Evolutionary conservation across 306 rosid species (phyloP).

Genomic region (Trichosanthes truncata): DNA sequence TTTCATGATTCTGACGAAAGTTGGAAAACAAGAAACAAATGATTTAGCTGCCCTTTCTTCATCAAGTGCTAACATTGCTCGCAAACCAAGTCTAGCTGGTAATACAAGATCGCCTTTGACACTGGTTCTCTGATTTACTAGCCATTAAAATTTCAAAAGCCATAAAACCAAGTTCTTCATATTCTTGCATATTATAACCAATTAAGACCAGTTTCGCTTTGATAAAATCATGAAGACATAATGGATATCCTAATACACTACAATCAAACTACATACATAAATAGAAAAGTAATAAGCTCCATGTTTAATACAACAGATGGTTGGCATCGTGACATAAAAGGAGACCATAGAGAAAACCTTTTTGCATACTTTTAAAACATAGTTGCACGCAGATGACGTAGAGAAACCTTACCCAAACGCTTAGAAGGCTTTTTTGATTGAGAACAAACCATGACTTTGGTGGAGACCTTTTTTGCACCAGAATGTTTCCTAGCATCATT

Average conservation of each 20-base stretch:
- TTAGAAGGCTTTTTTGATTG: constrained; percentile 45
- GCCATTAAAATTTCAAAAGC: constrained; percentile 29
- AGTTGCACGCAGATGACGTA: background rate
- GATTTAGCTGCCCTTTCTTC: constrained; percentile 71
- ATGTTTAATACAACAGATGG: background rate
- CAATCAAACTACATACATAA: background rate
- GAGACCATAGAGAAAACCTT: background rate
- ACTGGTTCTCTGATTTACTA: constrained; percentile 43
- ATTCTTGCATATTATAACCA: background rate
- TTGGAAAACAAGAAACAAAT: constrained; percentile 68
- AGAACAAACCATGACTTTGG: constrained; percentile 39
- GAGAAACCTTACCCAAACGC: constrained; percentile 52
- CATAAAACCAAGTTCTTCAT: constrained; percentile 1
- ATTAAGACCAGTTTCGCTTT: background rate
- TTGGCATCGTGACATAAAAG: background rate
- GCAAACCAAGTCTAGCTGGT: constrained; percentile 52
- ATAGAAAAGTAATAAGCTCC: background rate
- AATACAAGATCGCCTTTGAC: constrained; percentile 51
- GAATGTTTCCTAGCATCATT: constrained; percentile 43
- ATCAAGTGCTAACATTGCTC: constrained; percentile 65
- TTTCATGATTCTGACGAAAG: constrained; percentile 85
- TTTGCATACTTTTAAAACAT: background rate
- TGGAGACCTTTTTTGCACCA: constrained; percentile 37
- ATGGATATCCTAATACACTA: background rate
- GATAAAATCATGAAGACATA: background rate